phyloP scores from a whole-genome alignment of 495 filamentous ascomycete genomes.

The Xylaria grammica region DNA sequence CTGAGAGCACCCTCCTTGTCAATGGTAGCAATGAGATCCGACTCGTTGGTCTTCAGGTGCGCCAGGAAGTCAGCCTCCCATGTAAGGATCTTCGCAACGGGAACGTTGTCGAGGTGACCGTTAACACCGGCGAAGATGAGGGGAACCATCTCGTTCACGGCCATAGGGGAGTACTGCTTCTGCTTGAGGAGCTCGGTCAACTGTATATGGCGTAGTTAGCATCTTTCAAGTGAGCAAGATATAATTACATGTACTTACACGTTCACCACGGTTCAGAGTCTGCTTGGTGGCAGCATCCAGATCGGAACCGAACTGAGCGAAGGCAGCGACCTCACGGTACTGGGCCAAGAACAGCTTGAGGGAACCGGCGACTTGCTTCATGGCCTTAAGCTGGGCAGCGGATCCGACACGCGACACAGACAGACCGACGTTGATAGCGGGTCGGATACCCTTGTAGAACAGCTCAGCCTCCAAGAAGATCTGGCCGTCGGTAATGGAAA shows the following conservation, averaged over 20 bases:
- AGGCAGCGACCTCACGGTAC: constrained; percentile 99
- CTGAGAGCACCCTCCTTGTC: constrained; percentile 94
- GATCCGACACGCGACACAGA: constrained; percentile 99
- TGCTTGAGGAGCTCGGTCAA: constrained; percentile 98
- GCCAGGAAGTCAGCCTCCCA: constrained; percentile 95
- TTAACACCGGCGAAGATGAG: constrained; percentile 99
- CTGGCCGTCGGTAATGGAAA: constrained; percentile 99
- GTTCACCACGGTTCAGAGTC: constrained; percentile 97
- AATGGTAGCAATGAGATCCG: constrained; percentile 82
- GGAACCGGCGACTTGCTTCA: constrained; percentile 99
- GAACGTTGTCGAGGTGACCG: constrained; percentile 85
- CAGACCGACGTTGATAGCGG: constrained; percentile 99
- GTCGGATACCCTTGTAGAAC: constrained; percentile 99
- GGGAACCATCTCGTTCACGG: constrained; percentile 99
- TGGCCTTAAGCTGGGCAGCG: constrained; percentile 99
- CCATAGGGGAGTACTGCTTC: constrained; percentile 99
- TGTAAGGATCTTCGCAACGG: constrained; percentile 81
- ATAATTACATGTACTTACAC: constrained; percentile 61
- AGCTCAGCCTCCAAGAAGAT: constrained; percentile 99
- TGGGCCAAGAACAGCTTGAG: constrained; percentile 99
- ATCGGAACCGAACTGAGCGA: constrained; percentile 99
- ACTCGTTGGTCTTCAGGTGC: constrained; percentile 88
- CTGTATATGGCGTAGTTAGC: constrained; percentile 49
- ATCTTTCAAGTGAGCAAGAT: constrained; percentile 8
- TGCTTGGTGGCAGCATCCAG: constrained; percentile 99